Evolutionary conservation across 345 rosid species (phyloP).

Genomic region (Diplotaxis tenuifolia): DNA sequence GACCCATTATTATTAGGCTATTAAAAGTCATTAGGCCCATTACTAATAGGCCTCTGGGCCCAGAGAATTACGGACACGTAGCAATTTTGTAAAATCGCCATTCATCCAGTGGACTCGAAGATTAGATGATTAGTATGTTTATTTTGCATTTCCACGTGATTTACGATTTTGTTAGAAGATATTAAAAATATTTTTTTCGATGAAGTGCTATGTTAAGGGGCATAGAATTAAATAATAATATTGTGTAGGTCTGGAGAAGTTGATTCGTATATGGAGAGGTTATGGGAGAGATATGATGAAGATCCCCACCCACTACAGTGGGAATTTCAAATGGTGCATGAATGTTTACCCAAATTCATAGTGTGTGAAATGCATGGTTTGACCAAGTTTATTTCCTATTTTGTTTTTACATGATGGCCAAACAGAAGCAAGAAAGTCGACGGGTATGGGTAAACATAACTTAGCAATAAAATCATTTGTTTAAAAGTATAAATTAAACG

Average conservation of each 20-base stretch:
- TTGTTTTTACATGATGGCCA: slow-evolving; percentile 7
- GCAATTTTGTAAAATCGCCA: too few species aligned
- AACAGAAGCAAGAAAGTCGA: slow-evolving; percentile 24
- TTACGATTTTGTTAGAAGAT: neutral
- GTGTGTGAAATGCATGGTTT: slow-evolving; percentile 33
- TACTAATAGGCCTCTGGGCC: too few species aligned
- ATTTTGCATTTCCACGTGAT: slow-evolving; percentile 7
- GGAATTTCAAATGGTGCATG: slow-evolving; percentile 38
- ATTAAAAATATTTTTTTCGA: neutral
- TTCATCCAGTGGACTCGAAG: too few species aligned
- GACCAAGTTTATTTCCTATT: slow-evolving; percentile 27
- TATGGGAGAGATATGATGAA: slow-evolving; percentile 39
- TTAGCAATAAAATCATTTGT: neutral
- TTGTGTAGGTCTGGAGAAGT: neutral
- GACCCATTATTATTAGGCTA: too few species aligned
- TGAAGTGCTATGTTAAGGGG: neutral
- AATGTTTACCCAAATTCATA: slow-evolving; percentile 31
- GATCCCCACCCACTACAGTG: slow-evolving; percentile 36
- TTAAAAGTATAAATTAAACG: too few species aligned
- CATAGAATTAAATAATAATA: slow-evolving; percentile 1
- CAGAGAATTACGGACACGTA: too few species aligned
- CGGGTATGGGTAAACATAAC: slow-evolving; percentile 19
- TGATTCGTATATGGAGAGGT: slow-evolving; percentile 16
- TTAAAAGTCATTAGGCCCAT: too few species aligned
- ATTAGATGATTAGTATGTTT: neutral